These are phyloP conservation scores for Alternaria viburni DNA, from an alignment of 2,329 filamentous ascomycete species.

Conservation along the genomic window DNA sequence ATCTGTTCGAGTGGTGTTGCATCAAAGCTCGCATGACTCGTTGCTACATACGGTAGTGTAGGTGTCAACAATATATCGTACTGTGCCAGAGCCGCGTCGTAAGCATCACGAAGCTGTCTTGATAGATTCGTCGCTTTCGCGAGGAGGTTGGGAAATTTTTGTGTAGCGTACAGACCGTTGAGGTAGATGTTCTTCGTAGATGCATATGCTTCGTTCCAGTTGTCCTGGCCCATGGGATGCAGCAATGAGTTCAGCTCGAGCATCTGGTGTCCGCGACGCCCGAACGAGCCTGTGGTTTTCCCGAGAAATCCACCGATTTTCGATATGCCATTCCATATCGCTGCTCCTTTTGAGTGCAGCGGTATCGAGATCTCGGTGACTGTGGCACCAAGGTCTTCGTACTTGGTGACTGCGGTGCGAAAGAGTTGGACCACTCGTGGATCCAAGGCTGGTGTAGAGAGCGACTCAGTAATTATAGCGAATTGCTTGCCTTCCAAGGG, in stretches of 20 bases:
- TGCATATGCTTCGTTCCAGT: conserved; percentile 60
- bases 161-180: conserved; percentile 57
- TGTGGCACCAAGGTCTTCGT: conserved; percentile 56
- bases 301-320: conserved; percentile 54
- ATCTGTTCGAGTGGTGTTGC: conserved; percentile 55
- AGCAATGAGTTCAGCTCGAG: conserved; percentile 59
- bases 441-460: conserved; percentile 43
- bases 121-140: conserved; percentile 59
- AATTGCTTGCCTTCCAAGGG: conserved; percentile 37
- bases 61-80: conserved; percentile 59
- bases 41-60: conserved; percentile 57
- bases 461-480: conserved; percentile 41
- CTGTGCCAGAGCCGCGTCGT: conserved; percentile 50
- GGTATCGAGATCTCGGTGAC: conserved; percentile 61
- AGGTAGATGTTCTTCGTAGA: conserved; percentile 62
- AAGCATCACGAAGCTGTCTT: conserved; percentile 56
- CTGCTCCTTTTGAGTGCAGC: conserved; percentile 54
- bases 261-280: conserved; percentile 58
- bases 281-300: conserved; percentile 49
- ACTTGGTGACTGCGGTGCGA: conserved; percentile 49
- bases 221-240: conserved; percentile 55
- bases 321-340: conserved; percentile 57
- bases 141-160: conserved; percentile 55
- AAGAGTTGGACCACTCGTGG: conserved; percentile 52
- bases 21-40: conserved; percentile 50